A percentile compares a stretch with the other conserved stretches of the same genome.
Evolutionary conservation across 2,329 filamentous ascomycete genomes (phyloP).

Genomic region (Exophiala calicioides): DNA sequence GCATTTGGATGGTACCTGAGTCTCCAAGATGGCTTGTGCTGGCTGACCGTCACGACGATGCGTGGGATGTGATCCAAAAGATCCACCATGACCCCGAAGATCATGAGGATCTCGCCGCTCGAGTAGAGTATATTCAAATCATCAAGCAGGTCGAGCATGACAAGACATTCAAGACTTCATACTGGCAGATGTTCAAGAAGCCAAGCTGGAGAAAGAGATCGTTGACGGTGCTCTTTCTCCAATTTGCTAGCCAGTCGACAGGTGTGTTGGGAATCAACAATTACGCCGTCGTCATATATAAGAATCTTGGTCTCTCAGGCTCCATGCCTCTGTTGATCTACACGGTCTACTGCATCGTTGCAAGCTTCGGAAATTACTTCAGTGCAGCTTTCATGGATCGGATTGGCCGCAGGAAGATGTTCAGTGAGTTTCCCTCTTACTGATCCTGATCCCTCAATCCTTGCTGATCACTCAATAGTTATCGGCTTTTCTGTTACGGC

Average conservation of each 20-base stretch:
- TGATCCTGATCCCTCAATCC: too few species aligned
- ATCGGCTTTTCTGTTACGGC: too few species aligned
- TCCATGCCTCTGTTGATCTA: slow-evolving; percentile 46
- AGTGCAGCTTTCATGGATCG: slow-evolving; percentile 62
- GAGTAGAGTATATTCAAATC: slow-evolving; percentile 8
- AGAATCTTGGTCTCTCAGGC: slow-evolving; percentile 37
- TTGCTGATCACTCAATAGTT: too few species aligned
- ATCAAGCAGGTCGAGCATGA: slow-evolving; percentile 10
- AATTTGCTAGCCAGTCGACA: slow-evolving; percentile 32
- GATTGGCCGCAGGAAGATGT: slow-evolving; percentile 59
- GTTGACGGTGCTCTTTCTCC: slow-evolving; percentile 1
- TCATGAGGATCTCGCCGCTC: not conserved
- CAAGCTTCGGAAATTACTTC: slow-evolving; percentile 34
- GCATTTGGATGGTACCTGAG: not conserved
- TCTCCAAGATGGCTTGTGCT: slow-evolving; percentile 11
- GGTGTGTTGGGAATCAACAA: slow-evolving; percentile 37
- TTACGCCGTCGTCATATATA: slow-evolving; percentile 43
- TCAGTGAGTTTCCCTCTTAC: slow-evolving; percentile 12
- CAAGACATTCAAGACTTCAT: slow-evolving; percentile 4
- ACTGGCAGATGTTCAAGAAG: slow-evolving; percentile 9
- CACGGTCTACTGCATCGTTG: slow-evolving; percentile 19
- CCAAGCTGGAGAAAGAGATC: slow-evolving; percentile 6
- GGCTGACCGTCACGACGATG: not conserved
- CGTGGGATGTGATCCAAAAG: not conserved
- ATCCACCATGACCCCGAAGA: slow-evolving; percentile 6